phyloP scores from a whole-genome alignment of 2,329 filamentous ascomycete genomes.

The Peltaster fructicola region DNA sequence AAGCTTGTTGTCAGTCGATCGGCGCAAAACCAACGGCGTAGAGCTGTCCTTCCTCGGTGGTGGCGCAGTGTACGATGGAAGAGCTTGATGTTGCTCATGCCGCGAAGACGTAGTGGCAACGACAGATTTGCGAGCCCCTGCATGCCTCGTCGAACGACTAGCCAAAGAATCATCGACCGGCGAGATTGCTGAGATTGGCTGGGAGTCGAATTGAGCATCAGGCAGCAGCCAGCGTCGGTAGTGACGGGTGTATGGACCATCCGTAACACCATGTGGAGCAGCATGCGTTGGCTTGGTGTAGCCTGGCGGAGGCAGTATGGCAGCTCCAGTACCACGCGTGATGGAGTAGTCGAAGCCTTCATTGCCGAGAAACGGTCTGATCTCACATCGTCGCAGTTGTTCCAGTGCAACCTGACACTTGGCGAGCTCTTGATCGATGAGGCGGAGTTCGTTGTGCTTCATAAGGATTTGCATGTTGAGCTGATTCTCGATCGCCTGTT shows the following conservation, averaged over 20 bases:
- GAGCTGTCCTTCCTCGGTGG: slow-evolving; percentile 49
- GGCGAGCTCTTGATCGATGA: slow-evolving; percentile 90
- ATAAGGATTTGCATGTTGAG: slow-evolving; percentile 80
- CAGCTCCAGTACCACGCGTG: slow-evolving; percentile 55
- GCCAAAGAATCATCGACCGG: slow-evolving; percentile 27
- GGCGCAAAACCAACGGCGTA: slow-evolving; percentile 68
- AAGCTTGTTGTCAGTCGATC: slow-evolving; percentile 61
- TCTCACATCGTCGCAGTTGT: slow-evolving; percentile 77
- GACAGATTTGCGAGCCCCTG: slow-evolving; percentile 41
- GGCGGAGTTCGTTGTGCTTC: slow-evolving; percentile 83
- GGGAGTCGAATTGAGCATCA: slow-evolving; percentile 62
- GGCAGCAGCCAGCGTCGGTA: slow-evolving; percentile 92
- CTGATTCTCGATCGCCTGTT: slow-evolving; percentile 65
- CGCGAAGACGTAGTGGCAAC: too few relatives aligned
- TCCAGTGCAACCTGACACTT: slow-evolving; percentile 90
- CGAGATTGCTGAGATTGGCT: slow-evolving; percentile 14
- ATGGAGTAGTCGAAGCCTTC: slow-evolving; percentile 50
- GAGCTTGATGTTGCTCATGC: slow-evolving; percentile 14
- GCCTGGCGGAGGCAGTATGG: slow-evolving; percentile 43
- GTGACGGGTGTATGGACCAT: slow-evolving; percentile 86
- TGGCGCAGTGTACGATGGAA: slow-evolving; percentile 56
- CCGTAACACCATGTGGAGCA: slow-evolving; percentile 73
- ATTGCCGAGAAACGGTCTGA: slow-evolving; percentile 74
- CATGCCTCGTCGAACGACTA: slow-evolving; percentile 65
- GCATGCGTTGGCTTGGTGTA: slow-evolving; percentile 57